These are phyloP conservation scores for Akanthomyces muscarius DNA, from an alignment of 2,329 filamentous ascomycete species.

Conservation along the genomic window DNA sequence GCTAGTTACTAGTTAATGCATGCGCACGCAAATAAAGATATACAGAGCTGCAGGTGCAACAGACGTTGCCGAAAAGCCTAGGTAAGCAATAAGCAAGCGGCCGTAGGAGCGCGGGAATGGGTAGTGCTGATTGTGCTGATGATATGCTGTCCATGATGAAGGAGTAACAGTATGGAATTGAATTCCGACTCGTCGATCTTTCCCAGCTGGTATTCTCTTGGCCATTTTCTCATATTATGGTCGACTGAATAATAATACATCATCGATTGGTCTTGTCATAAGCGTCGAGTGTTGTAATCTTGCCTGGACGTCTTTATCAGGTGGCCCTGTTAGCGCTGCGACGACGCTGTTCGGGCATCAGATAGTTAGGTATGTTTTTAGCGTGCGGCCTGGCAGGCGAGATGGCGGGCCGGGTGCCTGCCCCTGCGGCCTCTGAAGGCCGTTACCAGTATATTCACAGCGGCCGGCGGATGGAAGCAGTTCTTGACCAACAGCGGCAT, in stretches of 20 bases:
- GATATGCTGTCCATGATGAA: neutral
- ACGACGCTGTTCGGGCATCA: neutral
- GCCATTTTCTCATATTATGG: too few species aligned
- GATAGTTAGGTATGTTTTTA: neutral
- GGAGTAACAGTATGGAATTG: neutral
- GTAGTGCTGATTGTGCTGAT: neutral
- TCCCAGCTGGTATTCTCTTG: too few species aligned
- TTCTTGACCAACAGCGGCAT: neutral
- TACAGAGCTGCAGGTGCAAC: neutral
- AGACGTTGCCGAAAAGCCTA: neutral
- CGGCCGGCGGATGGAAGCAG: neutral
- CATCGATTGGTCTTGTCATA: too few species aligned
- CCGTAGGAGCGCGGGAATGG: neutral
- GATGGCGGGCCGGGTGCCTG: neutral
- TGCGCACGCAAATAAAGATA: neutral
- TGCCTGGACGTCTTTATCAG: neutral
- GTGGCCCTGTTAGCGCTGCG: neutral
- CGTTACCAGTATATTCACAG: neutral
- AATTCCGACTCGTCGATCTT: neutral
- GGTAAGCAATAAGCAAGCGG: neutral
- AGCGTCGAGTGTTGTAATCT: neutral
- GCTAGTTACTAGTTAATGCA: neutral
- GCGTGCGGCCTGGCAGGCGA: neutral
- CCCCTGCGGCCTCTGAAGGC: neutral
- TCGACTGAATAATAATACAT: too few species aligned